phyloP scores from a whole-genome alignment of 768 basidiomycete genomes.

The Leccinum barrowsii region DNA sequence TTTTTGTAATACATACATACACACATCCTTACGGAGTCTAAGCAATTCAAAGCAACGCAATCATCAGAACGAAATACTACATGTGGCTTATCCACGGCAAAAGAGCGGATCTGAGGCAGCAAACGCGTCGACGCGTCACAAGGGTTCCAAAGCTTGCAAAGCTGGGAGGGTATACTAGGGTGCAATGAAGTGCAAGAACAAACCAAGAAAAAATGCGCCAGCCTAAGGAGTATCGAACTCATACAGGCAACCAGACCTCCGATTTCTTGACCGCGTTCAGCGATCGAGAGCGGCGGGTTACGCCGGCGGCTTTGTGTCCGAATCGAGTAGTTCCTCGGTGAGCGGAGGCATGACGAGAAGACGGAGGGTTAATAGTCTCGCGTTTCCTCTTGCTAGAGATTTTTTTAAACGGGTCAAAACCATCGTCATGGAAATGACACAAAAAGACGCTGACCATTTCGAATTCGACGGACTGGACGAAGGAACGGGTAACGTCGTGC shows the following conservation, averaged over 20 bases:
- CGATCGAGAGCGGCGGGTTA: constrained; percentile 13
- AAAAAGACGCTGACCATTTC: constrained; percentile 12
- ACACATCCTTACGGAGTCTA: neutral
- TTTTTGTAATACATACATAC: neutral
- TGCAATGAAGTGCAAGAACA: neutral
- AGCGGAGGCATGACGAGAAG: constrained; percentile 6
- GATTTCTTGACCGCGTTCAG: constrained; percentile 1
- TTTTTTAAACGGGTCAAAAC: neutral
- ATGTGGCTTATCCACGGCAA: neutral
- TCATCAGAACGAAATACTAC: constrained; percentile 11
- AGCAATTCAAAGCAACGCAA: neutral
- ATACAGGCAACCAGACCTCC: constrained; percentile 16
- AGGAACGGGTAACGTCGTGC: neutral
- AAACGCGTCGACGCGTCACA: constrained; percentile 10
- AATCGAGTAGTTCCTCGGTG: constrained; percentile 6
- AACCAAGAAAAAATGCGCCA: neutral
- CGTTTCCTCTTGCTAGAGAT: constrained; percentile 4
- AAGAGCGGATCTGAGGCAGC: constrained; percentile 3
- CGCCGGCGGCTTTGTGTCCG: constrained; percentile 1
- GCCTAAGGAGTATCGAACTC: neutral
- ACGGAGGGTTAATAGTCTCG: neutral
- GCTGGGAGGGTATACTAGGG: neutral
- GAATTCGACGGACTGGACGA: constrained; percentile 2
- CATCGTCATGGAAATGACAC: neutral
- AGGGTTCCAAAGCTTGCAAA: neutral